These are phyloP conservation scores for Ceratocystis harringtonii DNA, from an alignment of 2,329 filamentous ascomycete species.

Conservation along the genomic window DNA sequence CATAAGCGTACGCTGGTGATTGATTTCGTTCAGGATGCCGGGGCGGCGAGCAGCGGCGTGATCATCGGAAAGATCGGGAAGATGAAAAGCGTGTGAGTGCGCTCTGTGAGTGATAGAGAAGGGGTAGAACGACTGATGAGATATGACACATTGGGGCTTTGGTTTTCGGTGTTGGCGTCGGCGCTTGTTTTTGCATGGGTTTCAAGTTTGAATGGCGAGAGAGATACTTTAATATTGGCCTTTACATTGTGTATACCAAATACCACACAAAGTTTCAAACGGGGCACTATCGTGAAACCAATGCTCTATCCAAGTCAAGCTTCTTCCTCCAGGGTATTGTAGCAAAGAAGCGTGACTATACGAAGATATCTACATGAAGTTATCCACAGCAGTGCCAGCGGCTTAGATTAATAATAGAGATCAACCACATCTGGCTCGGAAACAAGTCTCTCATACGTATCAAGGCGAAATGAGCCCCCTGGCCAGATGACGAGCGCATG, in stretches of 20 bases:
- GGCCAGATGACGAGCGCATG: constrained; percentile 69
- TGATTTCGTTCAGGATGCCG: background rate
- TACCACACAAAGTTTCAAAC: background rate
- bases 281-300: background rate
- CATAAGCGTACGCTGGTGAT: background rate
- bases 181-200: no score
- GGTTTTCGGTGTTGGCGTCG: no score
- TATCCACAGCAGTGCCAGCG: background rate
- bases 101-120: background rate
- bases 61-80: background rate
- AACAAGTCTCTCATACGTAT: constrained; percentile 47
- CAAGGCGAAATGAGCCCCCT: constrained; percentile 55
- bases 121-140: background rate
- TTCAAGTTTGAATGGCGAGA: no score
- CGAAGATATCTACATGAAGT: no score
- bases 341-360: background rate
- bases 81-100: background rate
- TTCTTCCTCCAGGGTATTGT: background rate
- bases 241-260: background rate
- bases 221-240: no score
- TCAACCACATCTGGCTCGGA: background rate
- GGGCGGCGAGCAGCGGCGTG: background rate
- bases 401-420: background rate
- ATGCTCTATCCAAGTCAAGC: background rate
- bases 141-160: no score